phyloP scores from a whole-genome alignment of 2,329 filamentous ascomycete species.

The Botrytis fabae region DNA sequence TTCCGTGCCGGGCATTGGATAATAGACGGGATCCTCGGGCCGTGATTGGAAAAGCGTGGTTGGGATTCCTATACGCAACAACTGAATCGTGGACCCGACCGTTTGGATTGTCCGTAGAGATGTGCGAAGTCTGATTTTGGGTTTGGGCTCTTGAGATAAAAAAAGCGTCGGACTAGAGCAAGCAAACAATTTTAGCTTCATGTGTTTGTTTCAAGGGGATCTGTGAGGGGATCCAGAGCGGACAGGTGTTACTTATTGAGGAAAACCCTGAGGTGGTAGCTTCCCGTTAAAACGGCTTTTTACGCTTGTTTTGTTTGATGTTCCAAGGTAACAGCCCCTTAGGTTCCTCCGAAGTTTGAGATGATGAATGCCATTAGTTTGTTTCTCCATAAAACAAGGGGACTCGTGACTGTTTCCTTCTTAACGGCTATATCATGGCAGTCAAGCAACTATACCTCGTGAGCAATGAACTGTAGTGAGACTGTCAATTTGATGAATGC shows the following conservation, averaged over 20 bases:
- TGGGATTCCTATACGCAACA: conserved; percentile 1
- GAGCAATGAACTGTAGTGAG: conserved; percentile 8
- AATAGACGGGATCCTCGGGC: conserved; percentile 19
- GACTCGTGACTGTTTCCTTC: conserved; percentile 16
- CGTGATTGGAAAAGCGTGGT: conserved; percentile 14
- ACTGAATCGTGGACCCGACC: conserved; percentile 16
- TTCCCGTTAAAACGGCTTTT: conserved; percentile 7
- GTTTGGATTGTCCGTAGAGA: conserved; percentile 16
- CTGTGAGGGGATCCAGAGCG: background rate
- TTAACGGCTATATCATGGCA: conserved; percentile 16
- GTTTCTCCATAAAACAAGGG: conserved; percentile 14
- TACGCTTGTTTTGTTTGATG: conserved; percentile 13
- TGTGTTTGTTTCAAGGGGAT: conserved; percentile 9
- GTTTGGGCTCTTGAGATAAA: background rate
- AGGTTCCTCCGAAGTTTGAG: conserved; percentile 20
- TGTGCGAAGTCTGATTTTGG: background rate
- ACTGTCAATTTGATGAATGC: conserved; percentile 20
- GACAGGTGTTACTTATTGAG: conserved; percentile 1
- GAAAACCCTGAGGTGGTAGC: background rate
- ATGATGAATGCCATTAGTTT: conserved; percentile 5
- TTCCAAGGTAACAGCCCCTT: conserved; percentile 11
- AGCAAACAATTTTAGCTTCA: conserved; percentile 19
- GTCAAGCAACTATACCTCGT: conserved; percentile 12
- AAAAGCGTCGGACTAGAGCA: background rate
- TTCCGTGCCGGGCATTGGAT: conserved; percentile 22